Evolutionary conservation across 2,329 filamentous ascomycete genomes (phyloP), one percentile per base, ranked within the genome.

Genomic region (Coleophoma crateriformis): DNA sequence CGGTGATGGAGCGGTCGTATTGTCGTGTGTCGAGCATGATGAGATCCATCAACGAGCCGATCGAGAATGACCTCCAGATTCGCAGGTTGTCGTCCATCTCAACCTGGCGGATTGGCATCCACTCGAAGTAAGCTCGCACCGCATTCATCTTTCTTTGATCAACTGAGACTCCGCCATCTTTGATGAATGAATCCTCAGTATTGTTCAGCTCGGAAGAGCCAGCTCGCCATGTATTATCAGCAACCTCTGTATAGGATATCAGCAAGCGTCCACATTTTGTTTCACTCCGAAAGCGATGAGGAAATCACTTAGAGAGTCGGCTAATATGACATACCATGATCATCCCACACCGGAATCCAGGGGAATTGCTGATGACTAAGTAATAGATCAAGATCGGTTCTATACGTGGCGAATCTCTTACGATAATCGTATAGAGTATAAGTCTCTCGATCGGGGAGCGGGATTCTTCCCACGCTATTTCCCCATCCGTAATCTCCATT

Each of bases 81-180:
- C 84, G 77, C 14, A 88, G 72, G 49, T 82, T 83, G 63, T 87
- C 84, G 54, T 87, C 84, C 69, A 87, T 78, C 47, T 84, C 81
- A 3, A 83, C 75, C 63, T 85, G 82, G 13, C 73, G 45, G 55
- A 65, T 65, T n/a, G 60, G 59, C 56, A 60, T 56, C 79, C 81
- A 84, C 61, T 86, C 82, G 51, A 85, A 86, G 59, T 85, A 85
- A 1, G 84, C 83, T 35, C 85, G 73, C 2, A 88, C 84, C 1
- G 84, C 85, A 47, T 88, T 86, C 73, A 86, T 82, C 70, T 88
- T 88, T 54, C 84, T 76, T 62, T 85, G 80, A 56, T 88, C 84
- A n/a, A 87, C 79, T 33, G 75, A 79, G n/a, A 88, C 74, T 4
- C 55, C 55, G 13, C 73, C 71, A 49, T 79, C 74, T 44, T 75